Evolutionary conservation across 2,329 filamentous ascomycete genomes (phyloP), one percentile per base, ranked within the genome.

Genomic region (Colletotrichum nymphaeae): DNA sequence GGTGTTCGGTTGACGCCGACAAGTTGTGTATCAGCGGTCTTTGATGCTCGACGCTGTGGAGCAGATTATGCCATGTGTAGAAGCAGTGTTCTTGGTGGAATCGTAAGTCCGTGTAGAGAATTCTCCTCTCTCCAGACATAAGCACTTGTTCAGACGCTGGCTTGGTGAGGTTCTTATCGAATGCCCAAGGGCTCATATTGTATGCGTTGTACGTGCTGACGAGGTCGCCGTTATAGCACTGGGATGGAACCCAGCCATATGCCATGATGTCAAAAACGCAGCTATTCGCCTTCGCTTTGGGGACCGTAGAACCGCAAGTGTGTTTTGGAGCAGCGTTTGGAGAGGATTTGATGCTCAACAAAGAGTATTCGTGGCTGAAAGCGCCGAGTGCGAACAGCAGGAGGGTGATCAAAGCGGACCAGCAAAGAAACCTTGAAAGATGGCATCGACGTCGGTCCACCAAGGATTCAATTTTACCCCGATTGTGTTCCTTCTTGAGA

Each of bases 31-130:
- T 49, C 0, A 49, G 8, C 0, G 42, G 42, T 0, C 19, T 0
- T 49, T 49, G 42, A 7, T 49, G 42, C 42, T 49, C 19, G 8
- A 49, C 19, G 19, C 42, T 49, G 19, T 49, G 42, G 8, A 49
- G 42, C 42, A 49, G 42, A 4, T 49, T 49, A 22, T 49, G 42
- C 42, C 42, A 49, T n/a, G 42, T 49, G 19, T 49, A 49, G 8
- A 49, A 49, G 1, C 42, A 49, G 42, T 49, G 19, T 8, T 49
- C 42, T 49, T 49, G 42, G 42, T 49, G 42, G 19, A 49, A 49
- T 0, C 42, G 42, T 0, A 49, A 0, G 0, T 49, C 1, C 1
- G 19, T 49, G 19, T 49, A 49, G 19, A 49, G 42, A 1, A 49
- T 49, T 5, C 42, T 49, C 0, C 42, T 49, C 42, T 49, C 42